Evolutionary conservation across 2,329 filamentous ascomycete genomes (phyloP).

Genomic region (Plenodomus biglobosus): DNA sequence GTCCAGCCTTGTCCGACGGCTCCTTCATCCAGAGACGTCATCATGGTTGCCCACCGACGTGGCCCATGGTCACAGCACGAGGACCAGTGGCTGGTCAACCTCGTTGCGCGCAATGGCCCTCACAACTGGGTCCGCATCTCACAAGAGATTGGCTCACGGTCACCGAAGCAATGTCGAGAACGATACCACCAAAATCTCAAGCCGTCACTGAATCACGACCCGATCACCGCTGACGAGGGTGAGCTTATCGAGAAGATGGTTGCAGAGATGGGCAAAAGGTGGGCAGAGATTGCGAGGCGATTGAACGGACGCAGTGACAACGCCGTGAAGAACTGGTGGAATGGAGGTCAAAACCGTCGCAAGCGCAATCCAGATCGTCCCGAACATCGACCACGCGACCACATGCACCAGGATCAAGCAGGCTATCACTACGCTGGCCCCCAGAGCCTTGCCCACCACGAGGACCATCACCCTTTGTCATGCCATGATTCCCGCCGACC

Average conservation of each 20-base stretch:
- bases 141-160: slow-evolving; percentile 70
- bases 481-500: slow-evolving; percentile 34
- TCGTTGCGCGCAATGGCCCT: slow-evolving; percentile 71
- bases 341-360: slow-evolving; percentile 84
- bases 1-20: not conserved
- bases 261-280: slow-evolving; percentile 75
- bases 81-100: slow-evolving; percentile 68
- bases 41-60: slow-evolving; percentile 62
- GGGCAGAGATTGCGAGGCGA: slow-evolving; percentile 87
- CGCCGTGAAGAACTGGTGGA: slow-evolving; percentile 98
- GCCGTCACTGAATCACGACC: slow-evolving; percentile 75
- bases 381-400: slow-evolving; percentile 29
- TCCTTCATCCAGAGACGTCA: slow-evolving; percentile 1
- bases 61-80: slow-evolving; percentile 83
- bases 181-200: slow-evolving; percentile 92
- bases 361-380: slow-evolving; percentile 46
- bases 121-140: slow-evolving; percentile 92
- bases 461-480: slow-evolving; percentile 29
- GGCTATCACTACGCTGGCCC: slow-evolving; percentile 34
- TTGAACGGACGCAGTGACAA: slow-evolving; percentile 89
- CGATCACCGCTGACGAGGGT: slow-evolving; percentile 76
- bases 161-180: slow-evolving; percentile 93
- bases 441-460: slow-evolving; percentile 26
- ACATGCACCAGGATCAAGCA: slow-evolving; percentile 36
- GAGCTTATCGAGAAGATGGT: slow-evolving; percentile 76